phyloP scores from a whole-genome alignment of 1,284 basidiomycete genomes.

The Mycosarcoma mackinlayi region DNA sequence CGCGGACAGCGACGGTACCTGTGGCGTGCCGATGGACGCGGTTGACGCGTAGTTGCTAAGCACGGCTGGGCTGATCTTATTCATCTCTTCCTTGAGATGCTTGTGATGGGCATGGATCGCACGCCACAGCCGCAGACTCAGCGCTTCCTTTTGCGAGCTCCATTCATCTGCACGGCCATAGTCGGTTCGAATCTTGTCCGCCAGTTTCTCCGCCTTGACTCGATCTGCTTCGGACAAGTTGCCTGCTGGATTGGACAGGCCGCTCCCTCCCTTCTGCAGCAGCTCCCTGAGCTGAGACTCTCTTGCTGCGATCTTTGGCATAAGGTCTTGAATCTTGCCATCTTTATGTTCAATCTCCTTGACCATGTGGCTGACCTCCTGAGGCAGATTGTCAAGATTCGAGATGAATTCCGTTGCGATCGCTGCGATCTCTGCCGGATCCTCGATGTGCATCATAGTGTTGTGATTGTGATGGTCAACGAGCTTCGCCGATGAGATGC shows the following conservation, averaged over 20 bases:
- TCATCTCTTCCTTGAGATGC: conserved; percentile 55
- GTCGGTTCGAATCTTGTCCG: conserved; percentile 57
- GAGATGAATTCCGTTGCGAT: conserved; percentile 64
- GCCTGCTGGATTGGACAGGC: conserved; percentile 29
- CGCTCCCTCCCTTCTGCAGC: conserved; percentile 37
- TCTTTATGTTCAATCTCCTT: conserved; percentile 68
- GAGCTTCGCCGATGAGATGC: too few relatives aligned
- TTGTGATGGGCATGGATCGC: conserved; percentile 53
- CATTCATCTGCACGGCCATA: conserved; percentile 63
- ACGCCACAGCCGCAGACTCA: conserved; percentile 58
- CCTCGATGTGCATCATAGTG: conserved; percentile 56
- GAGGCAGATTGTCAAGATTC: conserved; percentile 63
- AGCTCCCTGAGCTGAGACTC: conserved; percentile 58
- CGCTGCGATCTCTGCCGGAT: conserved; percentile 65
- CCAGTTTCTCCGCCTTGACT: conserved; percentile 60
- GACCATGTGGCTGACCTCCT: conserved; percentile 64
- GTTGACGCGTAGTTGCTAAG: conserved; percentile 54
- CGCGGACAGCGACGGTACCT: conserved; percentile 38
- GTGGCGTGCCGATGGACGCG: conserved; percentile 38
- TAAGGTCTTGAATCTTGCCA: conserved; percentile 61
- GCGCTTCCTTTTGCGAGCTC: conserved; percentile 57
- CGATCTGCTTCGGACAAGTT: conserved; percentile 49
- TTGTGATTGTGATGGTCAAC: not conserved
- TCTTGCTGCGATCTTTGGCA: conserved; percentile 59
- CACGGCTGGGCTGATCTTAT: conserved; percentile 56